Evolutionary conservation across 495 filamentous ascomycete genomes (phyloP).

Genomic region (Evernia prunastri): DNA sequence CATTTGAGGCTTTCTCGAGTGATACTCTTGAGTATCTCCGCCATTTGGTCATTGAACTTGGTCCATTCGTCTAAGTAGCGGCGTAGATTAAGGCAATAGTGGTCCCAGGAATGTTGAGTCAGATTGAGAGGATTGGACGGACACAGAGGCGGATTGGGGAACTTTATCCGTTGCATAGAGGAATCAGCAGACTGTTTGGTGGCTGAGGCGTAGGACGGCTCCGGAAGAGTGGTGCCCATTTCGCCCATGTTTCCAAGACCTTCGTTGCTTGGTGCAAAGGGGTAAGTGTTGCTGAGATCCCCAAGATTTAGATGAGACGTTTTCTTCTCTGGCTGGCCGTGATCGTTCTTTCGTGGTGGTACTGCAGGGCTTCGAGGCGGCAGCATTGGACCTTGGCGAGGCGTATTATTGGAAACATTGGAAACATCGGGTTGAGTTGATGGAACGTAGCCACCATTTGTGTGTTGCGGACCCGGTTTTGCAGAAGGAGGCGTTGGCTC

Average conservation of each 20-base stretch:
- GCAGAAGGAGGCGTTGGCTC: slow-evolving; percentile 19
- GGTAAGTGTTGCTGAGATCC: slow-evolving; percentile 60
- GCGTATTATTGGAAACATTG: not conserved
- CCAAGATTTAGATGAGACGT: slow-evolving; percentile 52
- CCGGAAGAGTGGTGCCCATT: slow-evolving; percentile 62
- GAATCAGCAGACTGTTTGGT: slow-evolving; percentile 30
- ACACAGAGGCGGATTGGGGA: slow-evolving; percentile 58
- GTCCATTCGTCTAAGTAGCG: slow-evolving; percentile 66
- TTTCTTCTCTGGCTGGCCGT: slow-evolving; percentile 36
- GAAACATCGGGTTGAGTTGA: not conserved
- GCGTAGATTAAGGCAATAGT: slow-evolving; percentile 57
- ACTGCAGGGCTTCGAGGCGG: slow-evolving; percentile 22
- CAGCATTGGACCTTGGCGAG: slow-evolving; percentile 19
- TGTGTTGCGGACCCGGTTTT: not conserved
- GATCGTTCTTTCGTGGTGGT: slow-evolving; percentile 26
- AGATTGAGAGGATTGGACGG: slow-evolving; percentile 36
- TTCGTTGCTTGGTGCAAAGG: slow-evolving; percentile 49
- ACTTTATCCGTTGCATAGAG: slow-evolving; percentile 35
- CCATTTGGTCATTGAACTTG: slow-evolving; percentile 56
- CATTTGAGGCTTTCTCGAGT: slow-evolving; percentile 43
- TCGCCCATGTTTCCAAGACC: slow-evolving; percentile 61
- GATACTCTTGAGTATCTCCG: slow-evolving; percentile 56
- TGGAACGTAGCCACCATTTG: not conserved
- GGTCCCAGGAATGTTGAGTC: slow-evolving; percentile 45
- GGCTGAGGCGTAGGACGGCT: slow-evolving; percentile 55